Evolutionary conservation across 2,329 filamentous ascomycete species (phyloP), one percentile per base, ranked within the genome.

Genomic region (Calycina marina): DNA sequence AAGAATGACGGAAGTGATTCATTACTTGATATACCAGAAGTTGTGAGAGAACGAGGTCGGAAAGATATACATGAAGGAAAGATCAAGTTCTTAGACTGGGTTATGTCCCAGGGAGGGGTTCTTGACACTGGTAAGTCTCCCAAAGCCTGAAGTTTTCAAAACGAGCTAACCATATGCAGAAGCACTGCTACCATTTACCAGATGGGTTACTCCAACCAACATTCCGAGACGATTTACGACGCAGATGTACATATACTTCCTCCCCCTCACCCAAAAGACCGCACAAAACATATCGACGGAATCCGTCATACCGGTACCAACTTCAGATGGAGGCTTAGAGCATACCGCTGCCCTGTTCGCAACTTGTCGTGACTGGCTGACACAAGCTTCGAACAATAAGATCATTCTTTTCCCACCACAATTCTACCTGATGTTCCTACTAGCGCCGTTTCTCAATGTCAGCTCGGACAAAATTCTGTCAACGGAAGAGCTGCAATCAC

Each of bases 241-340:
- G 1, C 86, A 94, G 52, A 96, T 96, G 88, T 98, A 96, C 57
- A 55, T 96, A 8, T 93, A 93, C 56, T 77, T 92, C 55, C 65
- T 94, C 3, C 85, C 85, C 0, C 57, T 76, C 10, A 25, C 37
- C 5, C 37, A 50, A 10, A 45, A 54, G 10, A 40, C 38, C 10
- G 12, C 26, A 12, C 28, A 38, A 9, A 35, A 34, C 25, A 30
- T 44, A n/a, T 22, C 37, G 3, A 31, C 51, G 4, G 41, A 53
- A 4, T 49, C 45, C 18, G 46, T 39, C 44, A 56, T 49, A 39
- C 57, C 41, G 40, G 67, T 71, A 2, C 77, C 85, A 0, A 79
- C 73, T 0, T 67, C 68, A 39, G 83, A 88, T 46, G 79, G 79
- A 14, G 69, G 67, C 11, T 42, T 66, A 4, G 66, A 72, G 41